A percentile compares a stretch with the other conserved stretches of the same genome.
Conservation (phyloP, 2,329 filamentous ascomycete species). For the Aurifilum marmelostoma region DNA sequence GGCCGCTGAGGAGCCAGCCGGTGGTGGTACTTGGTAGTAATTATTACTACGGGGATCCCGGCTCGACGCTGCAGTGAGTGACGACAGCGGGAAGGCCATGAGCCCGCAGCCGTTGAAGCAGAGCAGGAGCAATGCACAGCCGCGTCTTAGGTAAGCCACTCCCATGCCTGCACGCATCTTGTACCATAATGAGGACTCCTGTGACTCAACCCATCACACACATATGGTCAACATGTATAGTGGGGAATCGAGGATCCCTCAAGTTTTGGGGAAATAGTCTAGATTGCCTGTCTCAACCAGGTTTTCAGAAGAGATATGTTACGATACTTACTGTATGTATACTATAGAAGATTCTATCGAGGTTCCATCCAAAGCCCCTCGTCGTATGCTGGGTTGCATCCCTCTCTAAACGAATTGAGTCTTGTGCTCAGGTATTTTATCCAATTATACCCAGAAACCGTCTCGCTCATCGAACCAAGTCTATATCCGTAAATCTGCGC, state of each 20-base stretch:
- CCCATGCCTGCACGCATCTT: background rate
- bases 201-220: background rate
- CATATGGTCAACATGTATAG: too few species aligned
- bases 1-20: background rate
- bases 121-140: background rate
- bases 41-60: background rate
- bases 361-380: background rate
- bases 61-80: background rate
- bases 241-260: too few species aligned
- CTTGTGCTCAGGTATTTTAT: background rate
- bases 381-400: background rate
- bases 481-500: background rate
- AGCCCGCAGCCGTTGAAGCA: background rate
- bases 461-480: background rate
- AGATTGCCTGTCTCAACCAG: too few species aligned
- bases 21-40: background rate
- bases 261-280: too few species aligned
- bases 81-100: constrained; percentile 8
- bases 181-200: background rate
- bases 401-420: background rate
- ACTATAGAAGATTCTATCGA: background rate
- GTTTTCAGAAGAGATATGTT: too few species aligned
- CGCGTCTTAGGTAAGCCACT: constrained; percentile 6
- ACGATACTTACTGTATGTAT: background rate
- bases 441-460: background rate